Conservation (phyloP, 148 eudicot genomes). For the Heliamphora exappendiculata region DNA sequence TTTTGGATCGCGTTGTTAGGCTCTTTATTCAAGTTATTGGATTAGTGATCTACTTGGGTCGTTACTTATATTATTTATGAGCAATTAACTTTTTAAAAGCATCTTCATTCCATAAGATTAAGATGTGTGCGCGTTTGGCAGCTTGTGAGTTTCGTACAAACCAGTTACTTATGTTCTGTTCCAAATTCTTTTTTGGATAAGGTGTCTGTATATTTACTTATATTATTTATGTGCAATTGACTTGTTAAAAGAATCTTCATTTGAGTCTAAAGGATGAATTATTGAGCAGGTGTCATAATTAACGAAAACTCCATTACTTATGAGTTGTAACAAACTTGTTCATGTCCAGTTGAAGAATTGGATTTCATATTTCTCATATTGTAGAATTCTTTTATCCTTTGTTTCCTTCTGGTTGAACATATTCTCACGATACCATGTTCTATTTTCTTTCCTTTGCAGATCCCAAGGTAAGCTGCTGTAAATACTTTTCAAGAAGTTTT, state of each 20-base stretch:
- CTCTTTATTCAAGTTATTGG: too few relatives aligned
- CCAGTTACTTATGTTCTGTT: neutral
- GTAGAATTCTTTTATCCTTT: neutral
- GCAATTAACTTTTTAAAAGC: too few relatives aligned
- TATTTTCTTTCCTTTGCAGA: constrained; percentile 47
- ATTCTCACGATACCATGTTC: constrained; percentile 12
- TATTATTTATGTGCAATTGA: neutral
- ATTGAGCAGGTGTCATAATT: neutral
- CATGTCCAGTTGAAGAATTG: neutral
- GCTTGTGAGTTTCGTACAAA: neutral
- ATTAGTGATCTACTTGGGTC: too few relatives aligned
- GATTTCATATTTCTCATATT: neutral
- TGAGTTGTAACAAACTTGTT: neutral
- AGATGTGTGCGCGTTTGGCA: neutral
- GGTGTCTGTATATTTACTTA: neutral
- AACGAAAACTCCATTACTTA: neutral
- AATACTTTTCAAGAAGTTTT: constrained; percentile 11
- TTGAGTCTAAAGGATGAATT: neutral
- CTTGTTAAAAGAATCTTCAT: neutral
- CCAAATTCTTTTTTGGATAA: neutral
- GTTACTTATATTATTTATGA: too few relatives aligned
- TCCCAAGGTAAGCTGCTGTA: constrained; percentile 52
- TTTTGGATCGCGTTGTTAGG: too few relatives aligned
- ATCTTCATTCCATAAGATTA: neutral
- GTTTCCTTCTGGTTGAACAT: neutral